phyloP scores from a whole-genome alignment of 1,139 yeast species.

The Eremothecium sinecaudum region DNA sequence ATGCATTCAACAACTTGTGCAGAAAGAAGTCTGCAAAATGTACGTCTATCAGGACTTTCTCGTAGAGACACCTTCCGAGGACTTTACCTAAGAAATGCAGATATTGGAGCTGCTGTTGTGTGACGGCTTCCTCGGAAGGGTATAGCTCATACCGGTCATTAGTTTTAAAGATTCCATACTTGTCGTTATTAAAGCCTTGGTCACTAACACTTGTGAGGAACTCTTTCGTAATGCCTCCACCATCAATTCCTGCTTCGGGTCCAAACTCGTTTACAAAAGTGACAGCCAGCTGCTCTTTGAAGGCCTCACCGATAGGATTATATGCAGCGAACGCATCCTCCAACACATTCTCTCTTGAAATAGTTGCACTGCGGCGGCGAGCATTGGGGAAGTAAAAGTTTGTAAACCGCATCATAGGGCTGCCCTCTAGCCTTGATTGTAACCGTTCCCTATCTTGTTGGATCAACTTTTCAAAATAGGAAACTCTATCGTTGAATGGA shows the following conservation, averaged over 20 bases:
- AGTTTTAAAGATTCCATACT: constrained; percentile 42
- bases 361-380: constrained; percentile 38
- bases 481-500: constrained; percentile 65
- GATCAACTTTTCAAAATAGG: constrained; percentile 58
- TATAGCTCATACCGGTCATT: constrained; percentile 54
- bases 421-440: constrained; percentile 2
- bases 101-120: constrained; percentile 34
- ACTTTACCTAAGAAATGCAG: constrained; percentile 66
- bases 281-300: constrained; percentile 56
- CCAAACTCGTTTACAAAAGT: constrained; percentile 67
- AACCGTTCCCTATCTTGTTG: constrained; percentile 39
- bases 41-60: constrained; percentile 69
- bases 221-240: constrained; percentile 94
- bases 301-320: constrained; percentile 37
- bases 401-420: background rate
- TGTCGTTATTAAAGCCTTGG: constrained; percentile 51
- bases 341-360: constrained; percentile 58
- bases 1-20: constrained; percentile 45
- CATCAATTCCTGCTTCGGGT: constrained; percentile 79
- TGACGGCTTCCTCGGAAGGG: constrained; percentile 36
- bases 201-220: constrained; percentile 63
- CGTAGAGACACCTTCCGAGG: constrained; percentile 86
- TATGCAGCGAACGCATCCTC: constrained; percentile 66
- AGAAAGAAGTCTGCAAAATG: constrained; percentile 83
- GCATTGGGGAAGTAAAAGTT: constrained; percentile 5